A percentile compares a stretch with the other conserved stretches of the same genome.
Evolutionary conservation across 192 early-diverging fungal species (phyloP).

Genomic region (Chytriomyces hyalinus): DNA sequence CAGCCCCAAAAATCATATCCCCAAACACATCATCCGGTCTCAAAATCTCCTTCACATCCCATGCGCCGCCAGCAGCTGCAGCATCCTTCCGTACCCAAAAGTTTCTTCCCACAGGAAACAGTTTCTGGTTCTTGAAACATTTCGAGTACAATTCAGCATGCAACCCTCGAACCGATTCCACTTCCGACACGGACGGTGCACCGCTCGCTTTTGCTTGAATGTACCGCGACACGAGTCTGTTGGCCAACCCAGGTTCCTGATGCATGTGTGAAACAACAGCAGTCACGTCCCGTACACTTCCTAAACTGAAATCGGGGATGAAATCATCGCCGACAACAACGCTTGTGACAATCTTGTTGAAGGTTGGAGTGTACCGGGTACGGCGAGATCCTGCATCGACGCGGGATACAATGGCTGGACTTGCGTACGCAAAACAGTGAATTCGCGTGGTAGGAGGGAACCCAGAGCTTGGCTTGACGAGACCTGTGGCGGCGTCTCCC

Average conservation of each 20-base stretch:
- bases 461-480: constrained; percentile 42
- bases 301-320: constrained; percentile 76
- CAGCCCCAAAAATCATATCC: constrained; percentile 41
- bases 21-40: constrained; percentile 34
- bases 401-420: constrained; percentile 75
- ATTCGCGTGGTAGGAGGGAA: constrained; percentile 74
- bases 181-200: constrained; percentile 13
- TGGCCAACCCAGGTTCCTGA: constrained; percentile 3
- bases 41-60: constrained; percentile 34
- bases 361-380: not conserved
- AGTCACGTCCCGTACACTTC: constrained; percentile 75
- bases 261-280: constrained; percentile 57
- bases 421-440: constrained; percentile 84
- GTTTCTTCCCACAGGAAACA: constrained; percentile 46
- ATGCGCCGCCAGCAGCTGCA: not conserved
- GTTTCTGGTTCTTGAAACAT: constrained; percentile 39
- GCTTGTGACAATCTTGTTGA: constrained; percentile 67
- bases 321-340: constrained; percentile 84
- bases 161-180: not conserved
- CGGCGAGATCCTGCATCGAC: not conserved
- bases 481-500: constrained; percentile 59
- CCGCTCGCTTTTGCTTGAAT: not conserved
- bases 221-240: constrained; percentile 4
- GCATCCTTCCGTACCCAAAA: constrained; percentile 41
- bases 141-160: constrained; percentile 10